Percentiles rank a stretch among this genome's conserved stretches.
Conservation (phyloP, 164 flowering plant genomes). For the Tetrastigma voinierianum region DNA sequence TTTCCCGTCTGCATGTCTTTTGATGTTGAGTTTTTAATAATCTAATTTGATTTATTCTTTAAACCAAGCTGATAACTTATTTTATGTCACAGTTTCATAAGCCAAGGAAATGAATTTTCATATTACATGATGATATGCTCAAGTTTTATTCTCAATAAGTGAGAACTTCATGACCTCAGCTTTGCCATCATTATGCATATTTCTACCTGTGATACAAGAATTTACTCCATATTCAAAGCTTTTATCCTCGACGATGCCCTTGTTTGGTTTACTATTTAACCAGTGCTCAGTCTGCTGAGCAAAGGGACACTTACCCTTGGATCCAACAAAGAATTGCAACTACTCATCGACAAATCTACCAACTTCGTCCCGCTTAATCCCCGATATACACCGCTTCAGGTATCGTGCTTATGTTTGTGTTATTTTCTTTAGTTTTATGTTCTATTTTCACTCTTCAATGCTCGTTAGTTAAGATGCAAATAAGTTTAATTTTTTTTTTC, state of each 20-base stretch:
- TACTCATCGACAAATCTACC: conserved; percentile 89
- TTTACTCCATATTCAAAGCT: background rate
- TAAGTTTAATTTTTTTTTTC: no score
- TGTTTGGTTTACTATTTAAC: background rate
- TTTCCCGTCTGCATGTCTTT: conserved; percentile 68
- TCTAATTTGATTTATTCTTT: background rate
- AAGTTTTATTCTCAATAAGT: conserved; percentile 93
- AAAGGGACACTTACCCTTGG: conserved; percentile 99
- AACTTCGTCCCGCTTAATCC: conserved; percentile 84
- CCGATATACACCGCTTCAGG: conserved; percentile 98
- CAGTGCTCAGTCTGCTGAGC: conserved; percentile 56
- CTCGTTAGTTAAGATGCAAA: background rate
- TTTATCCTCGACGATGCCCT: background rate
- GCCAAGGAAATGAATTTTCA: conserved; percentile 99
- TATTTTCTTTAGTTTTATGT: background rate
- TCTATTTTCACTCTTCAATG: conserved; percentile 1
- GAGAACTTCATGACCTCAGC: conserved; percentile 27
- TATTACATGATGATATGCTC: conserved; percentile 99
- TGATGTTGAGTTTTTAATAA: background rate
- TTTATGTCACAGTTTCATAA: conserved; percentile 56
- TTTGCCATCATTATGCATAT: background rate
- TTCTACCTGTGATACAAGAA: background rate
- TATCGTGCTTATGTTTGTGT: conserved; percentile 20
- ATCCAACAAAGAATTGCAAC: conserved; percentile 96
- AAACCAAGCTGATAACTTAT: background rate